Base-by-base conservation (phyloP, 352 stramenopile genomes). In the Pythium oligandrum region DNA sequence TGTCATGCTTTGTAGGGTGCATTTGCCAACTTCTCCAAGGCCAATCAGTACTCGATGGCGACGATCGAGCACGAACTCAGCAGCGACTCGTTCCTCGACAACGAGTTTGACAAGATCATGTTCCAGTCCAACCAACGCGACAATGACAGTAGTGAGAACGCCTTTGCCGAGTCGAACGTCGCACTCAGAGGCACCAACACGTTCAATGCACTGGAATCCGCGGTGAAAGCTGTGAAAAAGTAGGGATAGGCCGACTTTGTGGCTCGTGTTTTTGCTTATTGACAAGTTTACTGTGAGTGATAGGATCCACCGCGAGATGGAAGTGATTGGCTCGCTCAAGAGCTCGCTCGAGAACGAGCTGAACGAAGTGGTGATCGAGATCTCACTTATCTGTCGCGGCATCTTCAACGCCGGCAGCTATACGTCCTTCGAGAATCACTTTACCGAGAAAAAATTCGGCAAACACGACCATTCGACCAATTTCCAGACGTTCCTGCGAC, bases 391-490 rank as follows among this genome's bases (percentile, higher is more conserved):
- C 26, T 93, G 78, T 34, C 65, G 78, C 6, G 70, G 68, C 6
- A 85, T 89, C 44, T 91, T 86, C 66, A 88, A 88, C 52, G 72
- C 73, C 2, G 80, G 70, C 54, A 88, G 75, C 53, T 83, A 74
- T 49, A 91, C 76, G n/a, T 89, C 81, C 3, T 87, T 88, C 48
- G 75, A 82, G 45, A 87, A 86, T 55, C 73, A 62, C 34, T 88
- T 88, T 56, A 90, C 72, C 7, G 73, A 91, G 46, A 82, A 78
- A 12, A 78, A 74, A 4, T 93, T 91, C 48, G 83, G 80, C 12
- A 70, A 57, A 4, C 74, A 88, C 60, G 71, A 84, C 49, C 66
- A 86, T 45, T 88, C 80, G 7, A 64, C 44, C 49, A 76, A 85
- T 34, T 90, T 91, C 46, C 66, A 81, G 46, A 84, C 71, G 1